These are phyloP conservation scores for Hansenula lynferdii DNA, from an alignment of 1,139 yeast species.

Conservation along the genomic window DNA sequence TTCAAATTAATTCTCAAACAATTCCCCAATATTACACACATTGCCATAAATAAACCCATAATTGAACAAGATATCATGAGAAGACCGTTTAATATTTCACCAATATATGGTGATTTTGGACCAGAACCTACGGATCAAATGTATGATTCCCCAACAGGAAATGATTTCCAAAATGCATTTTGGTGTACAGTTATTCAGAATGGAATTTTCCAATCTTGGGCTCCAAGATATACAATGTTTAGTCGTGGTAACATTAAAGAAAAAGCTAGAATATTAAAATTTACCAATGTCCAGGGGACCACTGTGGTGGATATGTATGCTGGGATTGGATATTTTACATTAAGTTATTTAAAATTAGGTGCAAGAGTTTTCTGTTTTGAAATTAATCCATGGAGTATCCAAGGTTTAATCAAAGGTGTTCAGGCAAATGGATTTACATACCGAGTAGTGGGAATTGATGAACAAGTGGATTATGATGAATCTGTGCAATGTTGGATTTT, in stretches of 20 bases:
- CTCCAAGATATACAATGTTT: conserved; percentile 83
- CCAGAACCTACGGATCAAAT: conserved; percentile 26
- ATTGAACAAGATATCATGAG: conserved; percentile 52
- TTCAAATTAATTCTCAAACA: conserved; percentile 22
- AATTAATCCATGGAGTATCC: conserved; percentile 78
- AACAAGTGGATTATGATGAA: conserved; percentile 26
- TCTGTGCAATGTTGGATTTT: conserved; percentile 40
- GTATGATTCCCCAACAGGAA: conserved; percentile 34
- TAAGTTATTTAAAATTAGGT: conserved; percentile 55
- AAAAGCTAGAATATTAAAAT: conserved; percentile 55
- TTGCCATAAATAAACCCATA: conserved; percentile 72
- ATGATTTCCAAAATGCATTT: conserved; percentile 48
- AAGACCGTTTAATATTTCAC: conserved; percentile 53
- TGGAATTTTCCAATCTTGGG: conserved; percentile 77
- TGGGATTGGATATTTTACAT: conserved; percentile 83
- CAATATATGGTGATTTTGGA: conserved; percentile 67
- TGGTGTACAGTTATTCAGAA: conserved; percentile 76
- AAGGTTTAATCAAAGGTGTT: conserved; percentile 61
- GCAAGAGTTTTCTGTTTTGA: conserved; percentile 76
- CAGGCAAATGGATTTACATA: conserved; percentile 37
- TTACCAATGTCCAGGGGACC: conserved; percentile 30
- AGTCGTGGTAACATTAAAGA: conserved; percentile 87
- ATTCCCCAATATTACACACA: conserved; percentile 42
- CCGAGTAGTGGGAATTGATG: conserved; percentile 29
- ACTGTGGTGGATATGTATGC: conserved; percentile 68